phyloP scores from a whole-genome alignment of 495 filamentous ascomycete species.

The Chaetomidium leptoderma region DNA sequence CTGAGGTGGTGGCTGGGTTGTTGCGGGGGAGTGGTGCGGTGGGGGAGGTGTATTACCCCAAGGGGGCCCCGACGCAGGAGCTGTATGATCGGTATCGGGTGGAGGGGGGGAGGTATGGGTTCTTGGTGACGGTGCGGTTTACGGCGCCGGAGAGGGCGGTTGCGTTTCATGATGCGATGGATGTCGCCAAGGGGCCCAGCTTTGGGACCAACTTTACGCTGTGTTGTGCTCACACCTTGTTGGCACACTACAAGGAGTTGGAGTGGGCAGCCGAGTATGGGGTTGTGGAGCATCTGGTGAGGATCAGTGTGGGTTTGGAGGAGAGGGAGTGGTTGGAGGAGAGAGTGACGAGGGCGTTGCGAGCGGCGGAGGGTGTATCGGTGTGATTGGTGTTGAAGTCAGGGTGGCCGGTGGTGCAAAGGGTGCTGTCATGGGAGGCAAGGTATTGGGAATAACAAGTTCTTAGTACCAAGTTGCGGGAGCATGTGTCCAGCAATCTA shows the following conservation, averaged over 20 bases:
- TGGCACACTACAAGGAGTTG: constrained; percentile 29
- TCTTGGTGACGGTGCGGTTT: constrained; percentile 26
- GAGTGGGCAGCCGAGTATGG: constrained; percentile 27
- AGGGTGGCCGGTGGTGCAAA: not conserved
- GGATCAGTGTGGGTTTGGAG: constrained; percentile 32
- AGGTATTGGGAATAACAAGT: too few species aligned
- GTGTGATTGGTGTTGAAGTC: not conserved
- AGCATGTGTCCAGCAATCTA: too few species aligned
- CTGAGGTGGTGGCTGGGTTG: constrained; percentile 1
- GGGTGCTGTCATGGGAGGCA: not conserved
- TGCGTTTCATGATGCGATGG: constrained; percentile 26
- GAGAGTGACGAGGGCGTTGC: constrained; percentile 19
- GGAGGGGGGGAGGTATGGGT: constrained; percentile 19
- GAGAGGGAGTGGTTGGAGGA: constrained; percentile 21
- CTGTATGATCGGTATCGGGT: constrained; percentile 18
- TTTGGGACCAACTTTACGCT: constrained; percentile 33
- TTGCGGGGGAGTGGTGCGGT: constrained; percentile 10
- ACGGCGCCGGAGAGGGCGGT: constrained; percentile 1
- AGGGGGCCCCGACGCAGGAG: constrained; percentile 10
- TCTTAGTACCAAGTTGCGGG: too few species aligned
- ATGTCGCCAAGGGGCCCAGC: constrained; percentile 31
- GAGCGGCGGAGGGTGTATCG: constrained; percentile 7
- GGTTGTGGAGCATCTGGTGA: constrained; percentile 30
- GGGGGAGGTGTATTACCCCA: constrained; percentile 26
- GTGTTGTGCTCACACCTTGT: constrained; percentile 27